phyloP scores from a whole-genome alignment of 352 stramenopile species.

The Phytophthora foliorum region DNA sequence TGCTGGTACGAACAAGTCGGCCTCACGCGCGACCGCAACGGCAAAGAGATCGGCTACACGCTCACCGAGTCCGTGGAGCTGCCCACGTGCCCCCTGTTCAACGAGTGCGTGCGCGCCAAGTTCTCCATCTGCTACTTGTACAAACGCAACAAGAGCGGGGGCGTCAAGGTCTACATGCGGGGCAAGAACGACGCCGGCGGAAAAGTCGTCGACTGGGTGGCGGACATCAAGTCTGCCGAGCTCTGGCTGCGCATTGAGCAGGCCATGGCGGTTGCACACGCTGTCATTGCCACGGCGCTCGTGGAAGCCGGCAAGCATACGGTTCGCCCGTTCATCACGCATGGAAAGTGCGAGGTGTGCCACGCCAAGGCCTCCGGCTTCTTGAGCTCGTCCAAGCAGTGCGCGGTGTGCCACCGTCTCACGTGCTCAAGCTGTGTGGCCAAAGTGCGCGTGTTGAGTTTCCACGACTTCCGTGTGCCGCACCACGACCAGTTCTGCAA shows the following conservation, averaged over 20 bases:
- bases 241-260: constrained; percentile 77
- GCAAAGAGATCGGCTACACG: constrained; percentile 86
- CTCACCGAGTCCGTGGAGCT: constrained; percentile 82
- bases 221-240: constrained; percentile 78
- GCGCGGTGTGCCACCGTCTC: constrained; percentile 67
- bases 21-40: constrained; percentile 69
- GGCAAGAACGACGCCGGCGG: constrained; percentile 76
- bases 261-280: constrained; percentile 57
- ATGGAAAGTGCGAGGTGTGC: constrained; percentile 72
- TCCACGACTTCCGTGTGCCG: constrained; percentile 63
- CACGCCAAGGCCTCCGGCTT: constrained; percentile 64
- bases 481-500: constrained; percentile 74
- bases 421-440: constrained; percentile 72
- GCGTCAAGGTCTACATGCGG: constrained; percentile 83
- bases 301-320: constrained; percentile 57
- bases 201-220: constrained; percentile 77
- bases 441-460: constrained; percentile 72
- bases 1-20: constrained; percentile 86
- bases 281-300: constrained; percentile 66
- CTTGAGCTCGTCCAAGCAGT: constrained; percentile 69
- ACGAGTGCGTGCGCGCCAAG: constrained; percentile 74
- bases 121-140: constrained; percentile 83
- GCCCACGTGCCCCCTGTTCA: constrained; percentile 69
- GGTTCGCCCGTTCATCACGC: constrained; percentile 35
- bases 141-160: constrained; percentile 76